Evolutionary conservation across 495 filamentous ascomycete species (phyloP).

Genomic region (Podospora tetraspora): DNA sequence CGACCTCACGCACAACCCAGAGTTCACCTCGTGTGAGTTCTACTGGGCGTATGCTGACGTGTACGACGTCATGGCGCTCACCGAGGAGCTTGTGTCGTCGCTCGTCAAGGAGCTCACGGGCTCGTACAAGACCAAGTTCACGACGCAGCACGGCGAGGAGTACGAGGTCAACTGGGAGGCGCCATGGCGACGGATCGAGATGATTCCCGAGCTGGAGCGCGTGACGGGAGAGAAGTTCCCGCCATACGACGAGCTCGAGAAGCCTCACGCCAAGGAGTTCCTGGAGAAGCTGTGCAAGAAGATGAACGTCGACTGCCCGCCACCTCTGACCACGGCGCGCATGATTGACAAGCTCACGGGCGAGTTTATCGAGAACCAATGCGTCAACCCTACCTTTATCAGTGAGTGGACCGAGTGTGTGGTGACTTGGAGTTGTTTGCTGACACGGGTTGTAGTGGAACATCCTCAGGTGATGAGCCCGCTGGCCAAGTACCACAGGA

Average conservation of each 20-base stretch:
- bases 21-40: constrained; percentile 97
- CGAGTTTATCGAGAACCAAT: constrained; percentile 91
- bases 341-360: constrained; percentile 97
- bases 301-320: constrained; percentile 81
- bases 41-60: constrained; percentile 94
- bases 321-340: constrained; percentile 88
- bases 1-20: constrained; percentile 85
- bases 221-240: constrained; percentile 92
- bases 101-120: constrained; percentile 88
- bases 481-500: constrained; percentile 89
- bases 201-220: constrained; percentile 92
- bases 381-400: constrained; percentile 95
- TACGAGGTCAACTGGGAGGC: constrained; percentile 93
- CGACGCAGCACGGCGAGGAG: constrained; percentile 72
- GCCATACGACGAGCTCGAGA: constrained; percentile 81
- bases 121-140: constrained; percentile 73
- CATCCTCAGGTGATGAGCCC: constrained; percentile 98
- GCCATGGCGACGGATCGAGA: constrained; percentile 90
- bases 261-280: constrained; percentile 78
- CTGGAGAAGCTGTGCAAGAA: constrained; percentile 79
- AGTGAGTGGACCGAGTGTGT: constrained; percentile 42
- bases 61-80: constrained; percentile 83
- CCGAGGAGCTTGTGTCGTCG: constrained; percentile 89
- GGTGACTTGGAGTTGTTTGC: not conserved
- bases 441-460: constrained; percentile 19